Conservation (phyloP, 495 filamentous ascomycete genomes). For the Penicillium coprophilum region DNA sequence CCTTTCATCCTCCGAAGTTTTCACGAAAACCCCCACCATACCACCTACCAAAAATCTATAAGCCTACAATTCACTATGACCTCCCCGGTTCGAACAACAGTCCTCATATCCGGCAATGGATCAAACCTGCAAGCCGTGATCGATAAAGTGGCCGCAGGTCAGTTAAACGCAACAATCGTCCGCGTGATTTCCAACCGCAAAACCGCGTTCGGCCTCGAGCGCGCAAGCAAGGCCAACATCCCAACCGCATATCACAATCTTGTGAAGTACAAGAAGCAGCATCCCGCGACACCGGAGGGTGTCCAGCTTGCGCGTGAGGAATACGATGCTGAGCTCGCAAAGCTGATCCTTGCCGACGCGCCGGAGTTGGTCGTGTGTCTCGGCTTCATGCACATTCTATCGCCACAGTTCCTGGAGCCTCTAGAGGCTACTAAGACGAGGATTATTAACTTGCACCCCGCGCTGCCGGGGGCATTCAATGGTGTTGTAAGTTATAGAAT, state of each 20-base stretch:
- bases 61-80: conserved; percentile 26
- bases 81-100: conserved; percentile 48
- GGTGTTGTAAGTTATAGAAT: conserved; percentile 53
- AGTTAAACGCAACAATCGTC: conserved; percentile 64
- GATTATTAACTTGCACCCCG: conserved; percentile 88
- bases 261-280: conserved; percentile 60
- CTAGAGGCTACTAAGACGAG: conserved; percentile 57
- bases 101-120: conserved; percentile 78
- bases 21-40: conserved; percentile 5
- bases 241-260: conserved; percentile 87
- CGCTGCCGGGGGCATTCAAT: conserved; percentile 72
- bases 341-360: conserved; percentile 61
- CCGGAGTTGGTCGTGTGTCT: conserved; percentile 70
- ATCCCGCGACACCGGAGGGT: conserved; percentile 44
- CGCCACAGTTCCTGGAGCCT: conserved; percentile 63
- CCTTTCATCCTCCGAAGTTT: background rate
- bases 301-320: conserved; percentile 55
- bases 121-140: conserved; percentile 91
- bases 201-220: conserved; percentile 72
- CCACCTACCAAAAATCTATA: background rate
- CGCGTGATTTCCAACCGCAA: conserved; percentile 83
- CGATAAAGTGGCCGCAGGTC: conserved; percentile 58
- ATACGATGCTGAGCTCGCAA: conserved; percentile 81
- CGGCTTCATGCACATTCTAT: conserved; percentile 59
- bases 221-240: conserved; percentile 68